phyloP scores from a whole-genome alignment of 2,329 filamentous ascomycete genomes.

The Aspergillus carbonarius region DNA sequence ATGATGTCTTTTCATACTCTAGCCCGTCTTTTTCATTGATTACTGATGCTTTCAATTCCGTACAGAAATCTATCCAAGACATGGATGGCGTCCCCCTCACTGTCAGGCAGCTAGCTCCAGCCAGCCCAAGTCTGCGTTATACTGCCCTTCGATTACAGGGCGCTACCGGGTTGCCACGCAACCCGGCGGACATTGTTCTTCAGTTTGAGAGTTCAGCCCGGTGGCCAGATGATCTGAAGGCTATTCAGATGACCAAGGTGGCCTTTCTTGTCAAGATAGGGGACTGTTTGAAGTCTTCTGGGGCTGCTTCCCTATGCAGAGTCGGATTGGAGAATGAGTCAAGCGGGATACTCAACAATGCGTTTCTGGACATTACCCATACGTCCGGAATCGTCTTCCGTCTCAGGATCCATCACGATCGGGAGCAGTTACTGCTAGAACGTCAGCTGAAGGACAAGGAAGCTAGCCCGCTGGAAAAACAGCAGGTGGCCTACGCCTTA shows the following conservation, averaged over 20 bases:
- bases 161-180: constrained; percentile 21
- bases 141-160: constrained; percentile 49
- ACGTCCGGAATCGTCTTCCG: constrained; percentile 73
- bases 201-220: constrained; percentile 91
- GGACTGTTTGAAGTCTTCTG: constrained; percentile 65
- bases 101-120: constrained; percentile 73
- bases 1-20: constrained; percentile 44
- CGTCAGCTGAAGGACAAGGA: constrained; percentile 74
- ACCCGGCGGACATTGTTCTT: constrained; percentile 73
- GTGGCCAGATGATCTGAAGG: constrained; percentile 88
- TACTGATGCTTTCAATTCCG: constrained; percentile 66
- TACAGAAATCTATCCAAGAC: constrained; percentile 74
- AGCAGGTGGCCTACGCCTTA: constrained; percentile 68
- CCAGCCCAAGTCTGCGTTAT: constrained; percentile 71
- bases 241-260: constrained; percentile 90
- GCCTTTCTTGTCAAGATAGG: constrained; percentile 78
- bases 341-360: constrained; percentile 69
- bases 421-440: constrained; percentile 78
- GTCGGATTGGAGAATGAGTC: constrained; percentile 78
- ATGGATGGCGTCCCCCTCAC: constrained; percentile 86
- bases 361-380: constrained; percentile 79
- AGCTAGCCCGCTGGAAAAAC: constrained; percentile 62
- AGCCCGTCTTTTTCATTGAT: constrained; percentile 63
- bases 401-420: constrained; percentile 82
- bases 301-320: constrained; percentile 62